Conservation (phyloP, 139 green algal species). For the Deuterostichococcus epilithicus region DNA sequence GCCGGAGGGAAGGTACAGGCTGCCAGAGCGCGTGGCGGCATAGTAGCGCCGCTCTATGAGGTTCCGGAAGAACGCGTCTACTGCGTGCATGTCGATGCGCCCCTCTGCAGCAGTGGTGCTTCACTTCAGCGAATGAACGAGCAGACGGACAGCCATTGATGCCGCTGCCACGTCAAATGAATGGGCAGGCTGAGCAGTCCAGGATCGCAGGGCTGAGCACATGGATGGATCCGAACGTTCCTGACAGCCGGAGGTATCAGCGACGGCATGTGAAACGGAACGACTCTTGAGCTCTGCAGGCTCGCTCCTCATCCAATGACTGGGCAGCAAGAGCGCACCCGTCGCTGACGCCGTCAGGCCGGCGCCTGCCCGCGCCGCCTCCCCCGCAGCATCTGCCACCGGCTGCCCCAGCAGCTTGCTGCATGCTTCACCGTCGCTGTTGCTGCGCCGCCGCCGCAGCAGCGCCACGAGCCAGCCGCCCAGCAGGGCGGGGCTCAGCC, state of each 20-base stretch:
- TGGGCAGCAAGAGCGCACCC: no score
- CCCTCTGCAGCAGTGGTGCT: not conserved
- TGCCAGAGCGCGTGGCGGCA: not conserved
- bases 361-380: no score
- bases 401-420: no score
- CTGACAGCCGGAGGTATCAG: not conserved
- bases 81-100: not conserved
- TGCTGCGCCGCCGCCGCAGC: not conserved
- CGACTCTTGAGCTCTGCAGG: no score
- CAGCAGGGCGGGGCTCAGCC: not conserved
- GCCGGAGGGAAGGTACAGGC: not conserved
- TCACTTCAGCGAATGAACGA: not conserved
- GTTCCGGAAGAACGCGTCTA: not conserved
- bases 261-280: no score
- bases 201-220: not conserved
- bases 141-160: not conserved
- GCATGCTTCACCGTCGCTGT: no score
- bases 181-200: no score
- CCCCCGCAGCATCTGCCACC: no score
- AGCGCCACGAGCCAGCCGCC: not conserved
- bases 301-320: no score
- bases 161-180: not conserved
- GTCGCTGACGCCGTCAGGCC: not conserved
- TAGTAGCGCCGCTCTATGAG: constrained; percentile 4
- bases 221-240: not conserved